These are phyloP conservation scores for Durusdinium trenchii DNA, from an alignment of 73 alveolate genomes.

Conservation along the genomic window DNA sequence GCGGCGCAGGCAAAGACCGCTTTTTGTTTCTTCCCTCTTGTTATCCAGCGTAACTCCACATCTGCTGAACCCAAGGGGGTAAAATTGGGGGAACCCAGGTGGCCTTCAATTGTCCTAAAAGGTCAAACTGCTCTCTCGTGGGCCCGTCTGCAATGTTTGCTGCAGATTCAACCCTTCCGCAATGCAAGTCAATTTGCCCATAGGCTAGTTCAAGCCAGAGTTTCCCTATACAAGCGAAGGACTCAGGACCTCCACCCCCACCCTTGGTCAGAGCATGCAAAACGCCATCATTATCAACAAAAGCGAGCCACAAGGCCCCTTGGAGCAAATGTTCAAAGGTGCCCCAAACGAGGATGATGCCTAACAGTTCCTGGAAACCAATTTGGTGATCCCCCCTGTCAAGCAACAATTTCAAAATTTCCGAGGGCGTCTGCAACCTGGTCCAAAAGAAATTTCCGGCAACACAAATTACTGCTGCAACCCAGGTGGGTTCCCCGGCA, in stretches of 20 bases:
- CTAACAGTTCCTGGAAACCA: slow-evolving; percentile 41
- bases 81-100: neutral
- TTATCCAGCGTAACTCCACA: slow-evolving; percentile 1
- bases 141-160: slow-evolving; percentile 76
- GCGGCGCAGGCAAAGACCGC: too few relatives aligned
- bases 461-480: slow-evolving; percentile 22
- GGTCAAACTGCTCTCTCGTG: neutral
- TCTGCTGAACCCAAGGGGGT: slow-evolving; percentile 30
- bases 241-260: slow-evolving; percentile 33
- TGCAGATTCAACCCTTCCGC: slow-evolving; percentile 35
- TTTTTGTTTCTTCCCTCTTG: neutral
- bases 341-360: slow-evolving; percentile 6
- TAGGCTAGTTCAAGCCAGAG: slow-evolving; percentile 48
- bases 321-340: neutral
- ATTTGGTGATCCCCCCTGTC: slow-evolving; percentile 29
- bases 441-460: neutral
- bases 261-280: neutral
- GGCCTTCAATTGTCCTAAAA: neutral
- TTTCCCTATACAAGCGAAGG: neutral
- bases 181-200: neutral
- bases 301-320: slow-evolving; percentile 29
- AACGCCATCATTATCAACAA: slow-evolving; percentile 31
- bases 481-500: slow-evolving; percentile 52
- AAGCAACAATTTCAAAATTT: neutral
- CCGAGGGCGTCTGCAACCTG: neutral